Evolutionary conservation across 2,329 filamentous ascomycete species (phyloP).

Genomic region (Dactylellina haptotyla): DNA sequence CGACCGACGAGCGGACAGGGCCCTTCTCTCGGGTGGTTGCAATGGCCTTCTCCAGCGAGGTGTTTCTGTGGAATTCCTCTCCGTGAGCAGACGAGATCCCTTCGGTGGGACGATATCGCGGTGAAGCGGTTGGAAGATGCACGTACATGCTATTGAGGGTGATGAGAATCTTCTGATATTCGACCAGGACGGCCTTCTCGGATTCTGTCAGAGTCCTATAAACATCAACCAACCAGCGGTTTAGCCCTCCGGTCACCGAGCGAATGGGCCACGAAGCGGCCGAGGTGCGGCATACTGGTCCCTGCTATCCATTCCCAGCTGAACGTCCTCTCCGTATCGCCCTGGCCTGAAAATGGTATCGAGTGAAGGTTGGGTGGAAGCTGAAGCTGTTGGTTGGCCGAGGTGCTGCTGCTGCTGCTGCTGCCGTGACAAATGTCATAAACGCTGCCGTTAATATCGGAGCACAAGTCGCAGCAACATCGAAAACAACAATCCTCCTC

Average conservation of each 20-base stretch:
- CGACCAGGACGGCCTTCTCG: conserved; percentile 51
- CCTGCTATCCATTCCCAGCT: conserved; percentile 15
- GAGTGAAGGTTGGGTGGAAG: neutral
- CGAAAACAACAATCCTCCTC: conserved; percentile 2
- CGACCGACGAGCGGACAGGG: conserved; percentile 42
- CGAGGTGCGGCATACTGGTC: neutral
- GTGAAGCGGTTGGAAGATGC: neutral
- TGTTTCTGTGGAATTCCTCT: conserved; percentile 40
- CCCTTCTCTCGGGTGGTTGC: conserved; percentile 48
- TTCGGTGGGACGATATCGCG: neutral
- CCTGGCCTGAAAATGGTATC: neutral
- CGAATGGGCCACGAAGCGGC: neutral
- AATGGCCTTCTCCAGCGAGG: conserved; percentile 44
- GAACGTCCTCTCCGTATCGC: neutral
- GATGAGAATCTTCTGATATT: conserved; percentile 51
- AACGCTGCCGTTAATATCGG: too few species aligned
- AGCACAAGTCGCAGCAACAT: too few species aligned
- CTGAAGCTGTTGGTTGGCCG: neutral
- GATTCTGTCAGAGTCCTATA: conserved; percentile 42
- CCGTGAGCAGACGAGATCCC: too few species aligned
- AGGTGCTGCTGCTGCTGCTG: neutral
- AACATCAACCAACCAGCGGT: neutral
- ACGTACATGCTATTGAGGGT: conserved; percentile 43
- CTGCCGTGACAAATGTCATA: neutral
- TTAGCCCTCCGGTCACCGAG: neutral